phyloP scores from a whole-genome alignment of 768 basidiomycete genomes.

The Lyophyllum atratum region DNA sequence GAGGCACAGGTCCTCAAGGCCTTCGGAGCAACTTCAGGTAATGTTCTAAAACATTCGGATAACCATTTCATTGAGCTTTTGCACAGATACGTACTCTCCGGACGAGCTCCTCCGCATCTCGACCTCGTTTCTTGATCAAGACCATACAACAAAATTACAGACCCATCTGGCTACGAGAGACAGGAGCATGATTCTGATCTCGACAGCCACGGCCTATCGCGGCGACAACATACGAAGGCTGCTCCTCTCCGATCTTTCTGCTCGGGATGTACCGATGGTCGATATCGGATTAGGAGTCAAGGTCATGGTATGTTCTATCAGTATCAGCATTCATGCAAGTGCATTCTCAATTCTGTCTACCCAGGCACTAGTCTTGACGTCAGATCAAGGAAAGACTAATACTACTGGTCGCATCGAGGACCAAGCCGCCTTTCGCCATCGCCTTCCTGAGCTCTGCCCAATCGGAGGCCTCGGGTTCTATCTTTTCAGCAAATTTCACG shows the following conservation, averaged over 20 bases:
- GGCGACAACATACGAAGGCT: not conserved
- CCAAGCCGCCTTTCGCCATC: conserved; percentile 26
- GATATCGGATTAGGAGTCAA: not conserved
- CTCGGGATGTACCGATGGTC: not conserved
- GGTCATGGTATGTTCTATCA: not conserved
- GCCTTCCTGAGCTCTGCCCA: conserved; percentile 24
- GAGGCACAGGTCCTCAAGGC: too few relatives aligned
- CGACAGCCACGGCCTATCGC: too few relatives aligned
- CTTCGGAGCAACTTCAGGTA: too few relatives aligned
- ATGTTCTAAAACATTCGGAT: too few relatives aligned
- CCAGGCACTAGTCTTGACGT: not conserved
- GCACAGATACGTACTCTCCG: too few relatives aligned
- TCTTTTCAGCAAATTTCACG: conserved; percentile 23
- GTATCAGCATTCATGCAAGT: not conserved
- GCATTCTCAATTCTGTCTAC: not conserved
- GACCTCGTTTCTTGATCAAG: too few relatives aligned
- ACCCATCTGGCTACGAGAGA: not conserved
- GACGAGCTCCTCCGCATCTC: too few relatives aligned
- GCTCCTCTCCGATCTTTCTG: not conserved
- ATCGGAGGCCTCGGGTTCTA: conserved; percentile 8
- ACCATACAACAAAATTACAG: too few relatives aligned
- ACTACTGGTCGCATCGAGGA: conserved; percentile 18
- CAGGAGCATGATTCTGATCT: not conserved
- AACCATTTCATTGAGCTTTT: too few relatives aligned
- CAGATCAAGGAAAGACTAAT: not conserved